These are phyloP conservation scores for Podospora conica DNA, from an alignment of 495 filamentous ascomycete genomes.

Conservation along the genomic window DNA sequence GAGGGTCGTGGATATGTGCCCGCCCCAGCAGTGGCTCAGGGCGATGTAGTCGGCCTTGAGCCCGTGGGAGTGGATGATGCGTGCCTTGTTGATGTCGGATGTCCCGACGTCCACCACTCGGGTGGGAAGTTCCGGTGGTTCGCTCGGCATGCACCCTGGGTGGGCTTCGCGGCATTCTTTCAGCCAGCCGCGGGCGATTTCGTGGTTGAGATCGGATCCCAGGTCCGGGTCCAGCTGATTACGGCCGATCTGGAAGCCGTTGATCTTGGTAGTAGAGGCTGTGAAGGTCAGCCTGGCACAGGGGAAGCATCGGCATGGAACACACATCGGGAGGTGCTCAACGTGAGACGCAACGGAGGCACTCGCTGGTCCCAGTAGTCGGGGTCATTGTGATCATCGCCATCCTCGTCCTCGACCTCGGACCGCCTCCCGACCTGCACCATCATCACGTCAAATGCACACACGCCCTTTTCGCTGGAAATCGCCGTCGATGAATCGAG, in stretches of 20 bases:
- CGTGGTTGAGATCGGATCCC: not conserved
- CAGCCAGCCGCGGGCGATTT: conserved; percentile 1
- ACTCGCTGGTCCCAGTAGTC: not conserved
- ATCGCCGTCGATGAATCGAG: not conserved
- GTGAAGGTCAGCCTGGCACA: not conserved
- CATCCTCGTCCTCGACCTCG: not conserved
- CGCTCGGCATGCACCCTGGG: not conserved
- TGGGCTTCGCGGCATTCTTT: not conserved
- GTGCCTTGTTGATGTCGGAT: not conserved
- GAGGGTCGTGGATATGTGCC: not conserved
- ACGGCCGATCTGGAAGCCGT: not conserved
- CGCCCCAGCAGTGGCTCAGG: conserved; percentile 12
- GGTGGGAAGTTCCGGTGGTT: not conserved
- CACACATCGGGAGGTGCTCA: not conserved
- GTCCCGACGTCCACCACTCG: conserved; percentile 4
- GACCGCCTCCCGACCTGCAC: not conserved
- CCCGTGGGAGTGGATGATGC: not conserved
- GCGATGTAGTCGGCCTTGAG: not conserved
- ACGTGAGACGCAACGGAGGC: not conserved
- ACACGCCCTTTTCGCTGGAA: not conserved
- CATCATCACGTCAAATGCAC: not conserved
- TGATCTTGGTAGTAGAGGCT: not conserved
- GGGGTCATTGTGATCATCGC: not conserved
- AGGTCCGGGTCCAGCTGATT: not conserved
- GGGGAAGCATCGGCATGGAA: not conserved